Percentiles rank a stretch among this genome's conserved stretches.
Evolutionary conservation across 1,284 basidiomycete species (phyloP).

Genomic region (Cutaneotrichosporon spelunceum): DNA sequence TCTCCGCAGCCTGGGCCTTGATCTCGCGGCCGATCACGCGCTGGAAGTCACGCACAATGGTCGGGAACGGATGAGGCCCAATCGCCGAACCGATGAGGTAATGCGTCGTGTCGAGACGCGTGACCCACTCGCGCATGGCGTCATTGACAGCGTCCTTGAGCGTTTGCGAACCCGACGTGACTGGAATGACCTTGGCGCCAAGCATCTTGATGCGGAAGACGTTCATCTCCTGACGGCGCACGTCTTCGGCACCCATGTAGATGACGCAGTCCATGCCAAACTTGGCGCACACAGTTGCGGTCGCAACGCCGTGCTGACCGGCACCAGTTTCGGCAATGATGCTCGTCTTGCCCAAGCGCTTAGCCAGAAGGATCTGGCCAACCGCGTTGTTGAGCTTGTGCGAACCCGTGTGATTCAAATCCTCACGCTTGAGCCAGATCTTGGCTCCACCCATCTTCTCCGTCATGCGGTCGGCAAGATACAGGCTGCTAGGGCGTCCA

Average conservation of each 20-base stretch:
- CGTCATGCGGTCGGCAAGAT: conserved; percentile 70
- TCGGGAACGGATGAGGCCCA: conserved; percentile 98
- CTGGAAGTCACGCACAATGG: conserved; percentile 97
- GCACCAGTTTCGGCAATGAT: conserved; percentile 99
- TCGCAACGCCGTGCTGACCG: conserved; percentile 97
- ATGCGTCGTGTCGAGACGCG: conserved; percentile 87
- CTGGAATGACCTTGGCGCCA: conserved; percentile 88
- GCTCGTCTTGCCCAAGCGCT: conserved; percentile 86
- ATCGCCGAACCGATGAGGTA: conserved; percentile 97
- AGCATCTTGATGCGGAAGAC: conserved; percentile 98
- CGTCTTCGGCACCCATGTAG: conserved; percentile 99
- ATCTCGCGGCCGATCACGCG: conserved; percentile 93
- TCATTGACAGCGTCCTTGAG: conserved; percentile 98
- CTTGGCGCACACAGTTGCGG: conserved; percentile 94
- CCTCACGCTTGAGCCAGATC: conserved; percentile 84
- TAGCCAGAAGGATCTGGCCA: conserved; percentile 89
- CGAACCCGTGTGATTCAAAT: conserved; percentile 85
- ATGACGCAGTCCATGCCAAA: conserved; percentile 94
- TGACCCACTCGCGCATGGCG: conserved; percentile 96
- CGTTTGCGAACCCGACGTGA: conserved; percentile 89
- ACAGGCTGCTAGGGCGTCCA: conserved; percentile 69
- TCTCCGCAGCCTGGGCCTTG: conserved; percentile 75
- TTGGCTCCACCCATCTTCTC: conserved; percentile 78
- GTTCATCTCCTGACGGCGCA: conserved; percentile 89
- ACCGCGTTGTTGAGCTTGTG: conserved; percentile 97